phyloP scores from a whole-genome alignment of 169 alveolate genomes.

The Babesia ovis region DNA sequence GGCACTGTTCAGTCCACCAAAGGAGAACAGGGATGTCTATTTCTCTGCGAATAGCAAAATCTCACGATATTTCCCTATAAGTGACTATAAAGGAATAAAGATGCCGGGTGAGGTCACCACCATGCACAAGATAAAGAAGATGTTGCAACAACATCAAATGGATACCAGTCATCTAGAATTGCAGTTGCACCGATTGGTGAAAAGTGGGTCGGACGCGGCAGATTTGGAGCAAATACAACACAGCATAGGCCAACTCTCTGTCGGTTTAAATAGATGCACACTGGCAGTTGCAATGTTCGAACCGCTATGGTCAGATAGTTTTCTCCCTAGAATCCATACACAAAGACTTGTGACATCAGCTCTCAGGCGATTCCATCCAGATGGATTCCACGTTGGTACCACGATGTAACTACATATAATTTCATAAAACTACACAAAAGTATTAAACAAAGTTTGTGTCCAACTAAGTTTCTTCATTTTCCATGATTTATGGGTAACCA shows the following conservation, averaged over 20 bases:
- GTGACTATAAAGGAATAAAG: background rate
- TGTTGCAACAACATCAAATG: background rate
- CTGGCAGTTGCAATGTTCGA: slow-evolving; percentile 40
- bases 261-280: slow-evolving; percentile 3
- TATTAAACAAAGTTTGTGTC: too few relatives aligned
- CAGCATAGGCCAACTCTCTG: background rate
- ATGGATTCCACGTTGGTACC: too few relatives aligned
- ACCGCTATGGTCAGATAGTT: slow-evolving; percentile 37
- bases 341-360: slow-evolving; percentile 32
- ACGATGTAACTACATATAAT: too few relatives aligned
- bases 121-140: slow-evolving; percentile 27
- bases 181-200: background rate
- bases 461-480: too few relatives aligned
- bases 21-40: slow-evolving; percentile 43
- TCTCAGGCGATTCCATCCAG: slow-evolving; percentile 7
- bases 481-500: too few relatives aligned
- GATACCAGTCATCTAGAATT: slow-evolving; percentile 5
- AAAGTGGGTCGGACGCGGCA: background rate
- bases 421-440: too few relatives aligned
- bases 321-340: slow-evolving; percentile 38
- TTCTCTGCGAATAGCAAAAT: slow-evolving; percentile 4
- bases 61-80: slow-evolving; percentile 6
- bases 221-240: background rate
- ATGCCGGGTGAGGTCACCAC: background rate
- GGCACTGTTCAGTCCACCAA: slow-evolving; percentile 35